Evolutionary conservation across 352 stramenopile genomes (phyloP).

Genomic region (Globisporangium nagaii): DNA sequence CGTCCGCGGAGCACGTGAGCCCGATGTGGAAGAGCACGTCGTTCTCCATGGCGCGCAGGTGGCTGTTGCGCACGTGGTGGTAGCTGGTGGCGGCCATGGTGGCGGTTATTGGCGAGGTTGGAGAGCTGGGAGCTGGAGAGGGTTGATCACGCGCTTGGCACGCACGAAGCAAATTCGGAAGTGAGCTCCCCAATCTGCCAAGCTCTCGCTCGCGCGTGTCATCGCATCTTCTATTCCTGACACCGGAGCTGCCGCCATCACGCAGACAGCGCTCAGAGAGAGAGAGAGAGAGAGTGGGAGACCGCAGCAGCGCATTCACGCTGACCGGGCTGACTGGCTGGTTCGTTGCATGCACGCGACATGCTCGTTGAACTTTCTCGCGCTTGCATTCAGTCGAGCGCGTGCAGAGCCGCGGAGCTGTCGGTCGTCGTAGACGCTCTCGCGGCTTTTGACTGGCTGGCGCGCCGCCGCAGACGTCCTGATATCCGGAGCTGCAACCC

Average conservation of each 20-base stretch:
- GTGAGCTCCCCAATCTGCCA: too few species aligned
- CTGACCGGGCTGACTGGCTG: background rate
- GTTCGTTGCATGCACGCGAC: conserved; percentile 5
- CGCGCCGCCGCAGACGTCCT: too few species aligned
- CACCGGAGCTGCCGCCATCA: too few species aligned
- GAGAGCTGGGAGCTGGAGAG: background rate
- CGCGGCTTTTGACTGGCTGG: too few species aligned
- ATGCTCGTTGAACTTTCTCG: conserved; percentile 8
- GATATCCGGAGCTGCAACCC: too few species aligned
- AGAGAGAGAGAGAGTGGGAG: background rate
- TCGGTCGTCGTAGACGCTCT: too few species aligned
- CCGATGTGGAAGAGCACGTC: conserved; percentile 81
- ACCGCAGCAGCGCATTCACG: background rate
- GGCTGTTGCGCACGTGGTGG: conserved; percentile 53
- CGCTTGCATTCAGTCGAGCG: conserved; percentile 3
- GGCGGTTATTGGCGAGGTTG: background rate
- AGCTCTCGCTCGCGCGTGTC: background rate
- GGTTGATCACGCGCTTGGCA: background rate
- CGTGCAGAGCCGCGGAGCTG: too few species aligned
- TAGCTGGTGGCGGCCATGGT: conserved; percentile 2
- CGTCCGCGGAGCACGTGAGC: conserved; percentile 45
- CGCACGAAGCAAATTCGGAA: conserved; percentile 8
- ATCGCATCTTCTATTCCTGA: background rate
- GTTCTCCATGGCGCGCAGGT: conserved; percentile 48
- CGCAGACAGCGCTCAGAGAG: background rate